A percentile compares a stretch with the other conserved stretches of the same genome.
These are phyloP conservation scores for Pyrenophora seminiperda DNA, from an alignment of 2,329 filamentous ascomycete species.

Conservation along the genomic window DNA sequence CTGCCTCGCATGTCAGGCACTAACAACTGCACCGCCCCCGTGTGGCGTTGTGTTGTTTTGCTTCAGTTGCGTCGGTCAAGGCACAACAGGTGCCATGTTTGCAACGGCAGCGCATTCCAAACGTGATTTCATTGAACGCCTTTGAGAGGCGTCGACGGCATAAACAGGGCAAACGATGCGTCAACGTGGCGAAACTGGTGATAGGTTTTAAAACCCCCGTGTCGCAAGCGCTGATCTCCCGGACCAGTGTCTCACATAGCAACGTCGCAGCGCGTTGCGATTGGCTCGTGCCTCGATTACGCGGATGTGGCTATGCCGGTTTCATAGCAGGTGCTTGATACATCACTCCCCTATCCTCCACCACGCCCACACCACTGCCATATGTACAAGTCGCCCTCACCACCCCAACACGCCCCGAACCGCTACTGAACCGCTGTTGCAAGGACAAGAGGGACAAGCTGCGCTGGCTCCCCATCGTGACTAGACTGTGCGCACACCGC, in stretches of 20 bases:
- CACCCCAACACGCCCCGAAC: neutral
- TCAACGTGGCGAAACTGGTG: slow-evolving; percentile 3
- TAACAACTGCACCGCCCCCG: too few relatives aligned
- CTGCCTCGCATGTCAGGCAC: too few relatives aligned
- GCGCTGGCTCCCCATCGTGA: neutral
- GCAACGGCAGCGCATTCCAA: neutral
- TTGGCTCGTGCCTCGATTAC: slow-evolving; percentile 23
- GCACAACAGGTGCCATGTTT: neutral
- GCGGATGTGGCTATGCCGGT: slow-evolving; percentile 34
- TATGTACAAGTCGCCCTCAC: slow-evolving; percentile 2
- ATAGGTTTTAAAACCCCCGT: slow-evolving; percentile 24
- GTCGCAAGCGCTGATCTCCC: slow-evolving; percentile 23
- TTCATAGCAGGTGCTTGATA: slow-evolving; percentile 30
- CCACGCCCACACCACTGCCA: slow-evolving; percentile 7
- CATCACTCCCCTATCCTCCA: slow-evolving; percentile 23
- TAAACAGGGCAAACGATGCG: slow-evolving; percentile 1
- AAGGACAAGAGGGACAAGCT: neutral
- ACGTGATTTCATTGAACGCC: neutral
- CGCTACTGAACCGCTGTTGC: neutral
- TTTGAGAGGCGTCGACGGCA: neutral
- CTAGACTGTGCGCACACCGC: neutral
- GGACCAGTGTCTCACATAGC: slow-evolving; percentile 37
- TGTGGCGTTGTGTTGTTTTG: too few relatives aligned
- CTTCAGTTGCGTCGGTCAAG: too few relatives aligned
- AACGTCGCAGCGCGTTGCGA: slow-evolving; percentile 19